Evolutionary conservation across 2,329 filamentous ascomycete genomes (phyloP), one percentile per base, ranked within the genome.

Genomic region (Lasiodiplodia theobromae): DNA sequence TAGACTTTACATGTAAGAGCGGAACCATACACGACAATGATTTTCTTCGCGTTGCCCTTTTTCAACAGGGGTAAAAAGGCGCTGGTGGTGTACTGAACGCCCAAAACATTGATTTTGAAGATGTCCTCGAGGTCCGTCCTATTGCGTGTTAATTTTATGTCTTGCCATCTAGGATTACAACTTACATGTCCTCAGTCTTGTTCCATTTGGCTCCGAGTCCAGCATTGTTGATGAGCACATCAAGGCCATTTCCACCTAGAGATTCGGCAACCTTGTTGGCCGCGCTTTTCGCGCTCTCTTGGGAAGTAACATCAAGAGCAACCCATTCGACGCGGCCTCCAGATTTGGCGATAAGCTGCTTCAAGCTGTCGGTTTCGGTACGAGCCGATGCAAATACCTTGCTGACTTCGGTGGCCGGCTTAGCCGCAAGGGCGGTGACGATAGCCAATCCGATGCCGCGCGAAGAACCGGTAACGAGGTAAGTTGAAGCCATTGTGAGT

Each of bases 261-360:
- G 49, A 38, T 49, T 52, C 25, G 8, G 77, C 71, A 4, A 84
- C 73, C 14, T 74, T 62, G 12, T 75, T 70, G 1, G 77, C 80
- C 4, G 80, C 80, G 0, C 68, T 54, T 16, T 75, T 71, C 4
- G 85, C 80, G 28, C 74, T 79, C 2, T 75, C 70, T 37, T 77
- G 70, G 31, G 78, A 74, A 0, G 80, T 80, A 3, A 86, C 78
- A 70, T 86, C 84, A 1, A 85, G 71, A 21, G 75, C 71, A 5
- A 87, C 18, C 4, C 11, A 69, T 11, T 67, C 34, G 4, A 69
- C 65, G 23, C 58, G 60, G 4, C 65, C 67, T 5, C 7, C 16
- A 0, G 80, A 81, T 1, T 72, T 69, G 28, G 74, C 66, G 14
- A 78, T 73, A 2, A 84, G 70, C 34, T 80, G 73, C 3, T 78